Evolutionary conservation across 805 yeast genomes (phyloP).

Genomic region (Metschnikowia similis): DNA sequence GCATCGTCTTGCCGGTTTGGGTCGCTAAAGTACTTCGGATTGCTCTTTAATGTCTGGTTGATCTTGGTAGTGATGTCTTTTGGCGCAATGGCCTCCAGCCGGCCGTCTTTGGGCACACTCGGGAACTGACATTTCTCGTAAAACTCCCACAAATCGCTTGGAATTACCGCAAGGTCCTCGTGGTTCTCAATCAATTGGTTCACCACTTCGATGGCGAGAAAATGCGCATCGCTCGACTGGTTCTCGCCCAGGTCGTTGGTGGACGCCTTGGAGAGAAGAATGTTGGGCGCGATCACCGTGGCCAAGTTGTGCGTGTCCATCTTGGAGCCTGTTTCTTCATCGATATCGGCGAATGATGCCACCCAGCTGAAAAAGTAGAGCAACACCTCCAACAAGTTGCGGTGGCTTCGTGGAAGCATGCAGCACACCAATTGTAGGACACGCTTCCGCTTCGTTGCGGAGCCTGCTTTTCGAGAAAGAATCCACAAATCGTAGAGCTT

Average conservation of each 20-base stretch:
- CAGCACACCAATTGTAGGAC: constrained; percentile 64
- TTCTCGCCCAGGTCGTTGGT: constrained; percentile 21
- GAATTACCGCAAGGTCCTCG: constrained; percentile 74
- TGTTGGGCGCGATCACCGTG: constrained; percentile 92
- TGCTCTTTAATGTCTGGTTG: constrained; percentile 30
- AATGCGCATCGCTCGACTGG: constrained; percentile 63
- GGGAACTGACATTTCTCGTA: constrained; percentile 43
- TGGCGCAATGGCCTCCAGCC: constrained; percentile 20
- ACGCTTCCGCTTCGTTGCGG: constrained; percentile 44
- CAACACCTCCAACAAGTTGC: constrained; percentile 84
- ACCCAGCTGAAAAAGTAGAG: constrained; percentile 90
- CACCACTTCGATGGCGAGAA: constrained; percentile 87
- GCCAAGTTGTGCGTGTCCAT: constrained; percentile 96
- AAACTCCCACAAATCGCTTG: constrained; percentile 54
- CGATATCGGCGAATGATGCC: constrained; percentile 89
- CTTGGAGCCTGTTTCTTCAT: constrained; percentile 80
- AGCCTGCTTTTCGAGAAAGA: constrained; percentile 52
- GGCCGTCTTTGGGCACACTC: constrained; percentile 8
- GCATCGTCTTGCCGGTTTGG: neutral
- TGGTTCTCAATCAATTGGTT: constrained; percentile 77
- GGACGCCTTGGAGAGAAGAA: constrained; percentile 56
- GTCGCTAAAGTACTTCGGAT: constrained; percentile 27
- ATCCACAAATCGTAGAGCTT: constrained; percentile 77
- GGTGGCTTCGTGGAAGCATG: constrained; percentile 72
- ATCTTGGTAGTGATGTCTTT: constrained; percentile 35